phyloP scores from a whole-genome alignment of 2,329 filamentous ascomycete species.

The Dactylellina drechsleri region DNA sequence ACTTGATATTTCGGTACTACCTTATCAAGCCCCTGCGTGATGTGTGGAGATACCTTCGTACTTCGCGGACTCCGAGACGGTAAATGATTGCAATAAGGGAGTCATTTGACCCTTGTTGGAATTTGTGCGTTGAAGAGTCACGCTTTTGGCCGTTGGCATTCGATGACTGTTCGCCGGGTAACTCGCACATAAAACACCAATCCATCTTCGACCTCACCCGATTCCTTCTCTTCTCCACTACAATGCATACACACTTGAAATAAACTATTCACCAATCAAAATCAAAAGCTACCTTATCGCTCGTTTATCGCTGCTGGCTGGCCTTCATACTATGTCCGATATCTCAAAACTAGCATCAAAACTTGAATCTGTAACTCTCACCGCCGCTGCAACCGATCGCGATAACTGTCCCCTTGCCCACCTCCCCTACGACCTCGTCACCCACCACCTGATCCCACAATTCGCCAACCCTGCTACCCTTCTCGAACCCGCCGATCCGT shows the following conservation, averaged over 20 bases:
- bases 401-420: constrained; percentile 6
- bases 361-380: constrained; percentile 25
- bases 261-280: neutral
- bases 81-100: neutral
- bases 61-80: no score
- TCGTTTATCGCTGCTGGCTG: neutral
- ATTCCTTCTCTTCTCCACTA: neutral
- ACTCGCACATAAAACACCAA: neutral
- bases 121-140: constrained; percentile 27
- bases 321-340: constrained; percentile 32
- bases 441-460: constrained; percentile 48
- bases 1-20: no score
- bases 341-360: constrained; percentile 30
- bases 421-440: constrained; percentile 41
- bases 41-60: no score
- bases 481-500: constrained; percentile 1
- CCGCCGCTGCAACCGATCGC: constrained; percentile 2
- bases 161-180: neutral
- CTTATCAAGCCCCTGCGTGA: no score
- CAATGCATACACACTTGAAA: neutral
- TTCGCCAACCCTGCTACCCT: constrained; percentile 24
- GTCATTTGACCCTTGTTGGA: constrained; percentile 4
- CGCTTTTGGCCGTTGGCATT: neutral
- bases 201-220: neutral
- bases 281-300: neutral